Base-by-base conservation (phyloP, 352 stramenopile genomes). In the Blastocystis sp. region DNA sequence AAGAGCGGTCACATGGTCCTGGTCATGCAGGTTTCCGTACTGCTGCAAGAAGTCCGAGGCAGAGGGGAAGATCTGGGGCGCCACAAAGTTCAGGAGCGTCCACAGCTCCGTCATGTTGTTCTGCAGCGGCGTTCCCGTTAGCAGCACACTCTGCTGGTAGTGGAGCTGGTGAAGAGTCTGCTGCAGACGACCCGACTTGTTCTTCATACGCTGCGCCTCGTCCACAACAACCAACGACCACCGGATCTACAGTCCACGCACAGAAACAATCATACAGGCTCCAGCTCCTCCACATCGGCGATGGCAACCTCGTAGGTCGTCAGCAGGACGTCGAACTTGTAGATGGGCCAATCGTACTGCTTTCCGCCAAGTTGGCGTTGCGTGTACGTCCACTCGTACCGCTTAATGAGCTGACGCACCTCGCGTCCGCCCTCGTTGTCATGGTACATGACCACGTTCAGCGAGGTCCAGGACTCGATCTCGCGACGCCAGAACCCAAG, bases 31-130 rank as follows among this genome's bases (percentile, higher is more conserved):
- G 63, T 93, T 92, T 53, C 94, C 93, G 87, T 97, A 99, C 67
- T 97, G 90, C 42, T 94, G 89, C 77, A 97, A 92, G 87, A 99
- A 99, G 51, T 98, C 89, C 79, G 98, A 93, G 76, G 97, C 91
- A 16, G 89, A 93, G 38, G 91, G 91, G 88, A 98, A 99, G 61
- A 93, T 94, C 3, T 96, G 90, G 0, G 90, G 92, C 56, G 98
- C 94, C 49, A 98, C 97, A 69, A 99, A 98, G 88, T 99, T 97
- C 21, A 99, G 88, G 34, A 99, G 89, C 69, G 95, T 95, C 96
- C 96, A 99, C 40, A 99, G 91, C 90, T 99, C 97, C 87, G 96
- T 93, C 54, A 98, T 96, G 79, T 97, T 97, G 90, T 99, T 99
- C 88, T 99, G 96, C 77, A 99, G 93, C 27, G 94, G 95, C 42